A percentile compares a stretch with the other conserved stretches of the same genome.
These are phyloP conservation scores for Sungouiella thailandica DNA, from an alignment of 805 yeast genomes.

Conservation along the genomic window DNA sequence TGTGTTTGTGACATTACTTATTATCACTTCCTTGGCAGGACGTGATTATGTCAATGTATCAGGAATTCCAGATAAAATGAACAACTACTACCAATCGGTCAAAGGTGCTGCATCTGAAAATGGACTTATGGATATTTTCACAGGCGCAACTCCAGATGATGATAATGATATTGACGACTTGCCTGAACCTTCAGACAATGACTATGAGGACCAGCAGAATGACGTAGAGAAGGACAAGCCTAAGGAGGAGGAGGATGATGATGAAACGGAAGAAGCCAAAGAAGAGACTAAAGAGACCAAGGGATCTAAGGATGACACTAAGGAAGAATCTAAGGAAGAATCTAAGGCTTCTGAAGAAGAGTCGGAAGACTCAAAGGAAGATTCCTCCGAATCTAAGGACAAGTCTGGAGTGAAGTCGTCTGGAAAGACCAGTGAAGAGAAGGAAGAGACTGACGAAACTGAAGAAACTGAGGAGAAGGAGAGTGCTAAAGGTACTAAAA, in stretches of 20 bases:
- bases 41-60: slow-evolving; percentile 17
- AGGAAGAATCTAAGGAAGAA: neutral
- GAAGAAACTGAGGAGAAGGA: no score
- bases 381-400: neutral
- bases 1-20: slow-evolving; percentile 19
- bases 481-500: no score
- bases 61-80: neutral
- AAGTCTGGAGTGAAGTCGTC: neutral
- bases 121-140: neutral
- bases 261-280: neutral
- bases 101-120: neutral
- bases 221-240: neutral
- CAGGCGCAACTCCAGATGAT: neutral
- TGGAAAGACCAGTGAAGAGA: neutral
- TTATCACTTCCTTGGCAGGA: slow-evolving; percentile 25
- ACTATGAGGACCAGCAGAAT: neutral
- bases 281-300: neutral
- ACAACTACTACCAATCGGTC: neutral
- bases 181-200: neutral
- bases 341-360: neutral
- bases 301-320: neutral
- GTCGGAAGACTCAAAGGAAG: neutral
- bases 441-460: neutral
- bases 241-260: neutral
- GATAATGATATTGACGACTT: neutral